Base-by-base conservation (phyloP, 768 basidiomycete species). In the Tulasnella sp. region DNA sequence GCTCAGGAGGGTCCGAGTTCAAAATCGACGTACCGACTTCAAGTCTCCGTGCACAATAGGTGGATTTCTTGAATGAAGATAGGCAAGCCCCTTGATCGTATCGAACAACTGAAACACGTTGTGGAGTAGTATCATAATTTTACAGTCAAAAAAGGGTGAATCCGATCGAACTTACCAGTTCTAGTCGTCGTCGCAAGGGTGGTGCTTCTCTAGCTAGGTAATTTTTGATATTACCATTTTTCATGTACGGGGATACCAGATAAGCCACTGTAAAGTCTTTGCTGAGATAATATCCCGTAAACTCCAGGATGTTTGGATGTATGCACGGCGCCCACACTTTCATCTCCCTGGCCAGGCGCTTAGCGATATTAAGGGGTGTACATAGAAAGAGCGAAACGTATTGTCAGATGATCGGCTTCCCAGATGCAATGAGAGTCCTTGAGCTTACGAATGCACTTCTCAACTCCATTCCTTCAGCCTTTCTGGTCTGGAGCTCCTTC, bases 11-110 rank as follows among this genome's bases (percentile, higher is more conserved):
- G n/a, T n/a, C n/a, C n/a, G n/a, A n/a, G n/a, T n/a, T n/a, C n/a
- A n/a, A n/a, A n/a, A n/a, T 14, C 25, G 14, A 36, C 40, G 3
- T 42, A 70, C 69, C 69, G 69, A 38, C 15, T 70, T 70, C 8
- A 70, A 12, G 40, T 70, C 69, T 15, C 69, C 69, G 37, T 70
- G 69, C 37, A 38, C 36, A 12, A 70, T 39, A 6, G 69, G 69
- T 8, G 69, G 69, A 3, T 70, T 14, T 42, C 69, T 70, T 31
- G 69, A 38, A 70, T 70, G 69, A n/a, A 70, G 69, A n/a, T 70
- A 70, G 5, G 8, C 37, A n/a, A 70, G 69, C 1, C 69, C 69
- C 5, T 39, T 70, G 36, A 29, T 15, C 4, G 69, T 70, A 31
- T 70, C 69, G 5, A n/a, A 9, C 12, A 19, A 9, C 69, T 70